phyloP scores from a whole-genome alignment of 225 moss, liverwort and hornwort species.

The Sphagnum tenellum region DNA sequence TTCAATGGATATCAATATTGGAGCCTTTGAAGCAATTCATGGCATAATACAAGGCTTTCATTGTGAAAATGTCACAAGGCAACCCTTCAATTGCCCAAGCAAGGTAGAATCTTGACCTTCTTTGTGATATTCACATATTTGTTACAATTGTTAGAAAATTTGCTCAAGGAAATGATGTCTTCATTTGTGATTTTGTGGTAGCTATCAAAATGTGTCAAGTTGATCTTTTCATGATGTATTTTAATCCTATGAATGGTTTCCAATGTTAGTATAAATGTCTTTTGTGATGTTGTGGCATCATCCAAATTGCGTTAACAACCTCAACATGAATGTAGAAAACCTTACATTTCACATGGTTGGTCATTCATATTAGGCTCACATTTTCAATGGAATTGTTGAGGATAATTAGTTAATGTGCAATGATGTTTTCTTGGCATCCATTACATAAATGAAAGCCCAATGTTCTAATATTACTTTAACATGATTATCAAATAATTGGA shows the following conservation, averaged over 20 bases:
- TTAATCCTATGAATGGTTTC: background rate
- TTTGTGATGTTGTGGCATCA: background rate
- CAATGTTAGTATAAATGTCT: background rate
- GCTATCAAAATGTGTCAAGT: background rate
- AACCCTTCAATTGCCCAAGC: background rate
- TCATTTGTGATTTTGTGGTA: background rate
- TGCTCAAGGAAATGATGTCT: background rate
- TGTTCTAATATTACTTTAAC: background rate
- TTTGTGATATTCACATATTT: background rate
- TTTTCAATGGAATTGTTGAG: background rate
- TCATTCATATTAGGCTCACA: background rate
- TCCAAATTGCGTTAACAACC: background rate
- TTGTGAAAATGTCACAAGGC: background rate
- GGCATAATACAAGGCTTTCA: background rate
- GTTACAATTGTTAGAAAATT: background rate
- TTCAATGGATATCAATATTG: background rate
- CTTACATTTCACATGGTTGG: slow-evolving; percentile 1
- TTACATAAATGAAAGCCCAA: no score
- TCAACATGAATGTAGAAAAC: background rate
- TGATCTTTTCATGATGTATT: background rate
- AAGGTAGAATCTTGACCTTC: background rate
- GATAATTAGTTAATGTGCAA: background rate
- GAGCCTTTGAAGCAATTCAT: background rate
- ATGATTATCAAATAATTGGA: background rate
- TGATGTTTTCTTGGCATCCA: background rate